Evolutionary conservation across 331 rosid species (phyloP), one percentile per base, ranked within the genome.

Genomic region (Pyrus hybrid): DNA sequence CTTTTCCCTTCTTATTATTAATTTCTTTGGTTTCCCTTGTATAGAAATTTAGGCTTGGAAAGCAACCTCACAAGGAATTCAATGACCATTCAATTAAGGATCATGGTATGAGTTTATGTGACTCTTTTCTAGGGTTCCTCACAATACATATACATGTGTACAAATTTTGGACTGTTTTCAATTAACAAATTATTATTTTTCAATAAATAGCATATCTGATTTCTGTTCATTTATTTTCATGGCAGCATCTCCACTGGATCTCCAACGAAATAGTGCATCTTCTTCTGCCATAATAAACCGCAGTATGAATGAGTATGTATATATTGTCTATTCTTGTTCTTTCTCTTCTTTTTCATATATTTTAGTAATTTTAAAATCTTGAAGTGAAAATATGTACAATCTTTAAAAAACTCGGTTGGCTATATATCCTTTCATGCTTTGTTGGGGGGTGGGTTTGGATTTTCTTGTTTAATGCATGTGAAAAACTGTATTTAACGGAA

Each of bases 11-110:
- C 23, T 6, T 33, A 33, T 65, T 9, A 68, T 75, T 67, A 58
- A 62, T 13, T 22, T 43, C 54, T 60, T 73, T 41, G 12, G 64
- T 80, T 83, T 81, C 73, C 54, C 84, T 74, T 83, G 71, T 22
- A 30, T 49, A 95, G 99, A 95, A 95, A 79, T 95, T 92, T 74
- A 92, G 99, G 90, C 97, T 95, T 64, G 99, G 99, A 7, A 95
- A 95, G 90, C 99, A 95, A 78, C 99, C 99, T 75, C 99, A 95
- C 90, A 95, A 95, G 86, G 99, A 95, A 80, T 95, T 92, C 89
- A 90, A 82, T 78, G 99, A 95, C 71, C 99, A 95, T 74, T 86
- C 99, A 16, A 85, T 95, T 63, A 95, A 95, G 91, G 97, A 95
- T 10, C 77, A 73, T 82, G 92, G 99, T 79, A 92, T 90, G 90